These are phyloP conservation scores for Adansonia madagascariensis DNA, from an alignment of 441 rosid species.

Conservation along the genomic window DNA sequence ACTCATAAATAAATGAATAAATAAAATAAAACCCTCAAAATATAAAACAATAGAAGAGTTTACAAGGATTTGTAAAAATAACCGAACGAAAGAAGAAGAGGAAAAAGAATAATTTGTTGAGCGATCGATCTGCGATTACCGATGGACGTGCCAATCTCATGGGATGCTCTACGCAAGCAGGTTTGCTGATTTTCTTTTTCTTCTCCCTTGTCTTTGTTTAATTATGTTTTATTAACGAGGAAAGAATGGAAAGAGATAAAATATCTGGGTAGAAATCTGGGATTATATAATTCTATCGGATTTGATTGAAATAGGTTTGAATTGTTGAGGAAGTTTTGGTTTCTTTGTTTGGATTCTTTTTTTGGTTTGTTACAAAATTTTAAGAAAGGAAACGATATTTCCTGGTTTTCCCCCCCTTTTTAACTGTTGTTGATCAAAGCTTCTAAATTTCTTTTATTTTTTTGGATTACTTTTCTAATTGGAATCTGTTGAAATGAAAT, in stretches of 20 bases:
- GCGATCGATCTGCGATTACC: slow-evolving; percentile 22
- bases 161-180: slow-evolving; percentile 95
- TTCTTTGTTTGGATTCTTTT: not conserved
- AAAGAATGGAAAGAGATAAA: not conserved
- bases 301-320: not conserved
- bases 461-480: not conserved
- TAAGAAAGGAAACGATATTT: not conserved
- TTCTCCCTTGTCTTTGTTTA: not conserved
- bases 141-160: slow-evolving; percentile 83
- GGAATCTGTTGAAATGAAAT: not conserved
- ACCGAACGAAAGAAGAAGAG: slow-evolving; percentile 1
- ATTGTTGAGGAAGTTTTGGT: slow-evolving; percentile 4
- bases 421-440: not conserved
- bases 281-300: not conserved
- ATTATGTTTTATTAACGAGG: slow-evolving; percentile 21
- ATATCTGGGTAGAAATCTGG: not conserved
- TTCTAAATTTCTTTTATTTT: not conserved
- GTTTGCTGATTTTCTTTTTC: slow-evolving; percentile 30
- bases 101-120: not conserved
- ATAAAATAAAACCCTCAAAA: not conserved
- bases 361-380: not conserved
- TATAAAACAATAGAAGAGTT: not conserved
- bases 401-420: not conserved
- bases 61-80: not conserved
- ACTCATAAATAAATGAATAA: not conserved